Conservation (phyloP, 192 early-diverging fungal genomes). For the Dissophora globulifera region DNA sequence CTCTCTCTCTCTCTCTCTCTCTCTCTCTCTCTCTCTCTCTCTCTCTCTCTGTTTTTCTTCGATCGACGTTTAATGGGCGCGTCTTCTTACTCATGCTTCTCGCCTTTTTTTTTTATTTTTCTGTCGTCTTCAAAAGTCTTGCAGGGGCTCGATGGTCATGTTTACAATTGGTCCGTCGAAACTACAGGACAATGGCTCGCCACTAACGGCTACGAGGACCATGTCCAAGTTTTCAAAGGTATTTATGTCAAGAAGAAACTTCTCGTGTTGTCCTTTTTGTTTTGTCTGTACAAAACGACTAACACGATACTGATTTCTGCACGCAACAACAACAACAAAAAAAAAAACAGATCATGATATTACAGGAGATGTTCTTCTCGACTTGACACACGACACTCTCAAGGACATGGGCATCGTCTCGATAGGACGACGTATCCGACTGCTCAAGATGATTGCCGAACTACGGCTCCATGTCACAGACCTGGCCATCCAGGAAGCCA, state of each 20-base stretch:
- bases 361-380: conserved; percentile 82
- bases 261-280: neutral
- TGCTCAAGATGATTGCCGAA: conserved; percentile 57
- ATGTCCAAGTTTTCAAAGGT: conserved; percentile 41
- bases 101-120: neutral
- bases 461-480: conserved; percentile 36
- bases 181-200: conserved; percentile 42
- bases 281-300: neutral
- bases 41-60: too few relatives aligned
- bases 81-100: too few relatives aligned
- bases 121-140: conserved; percentile 7
- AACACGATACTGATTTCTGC: too few relatives aligned
- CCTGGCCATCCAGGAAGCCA: conserved; percentile 36
- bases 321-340: too few relatives aligned
- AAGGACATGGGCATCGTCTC: conserved; percentile 83
- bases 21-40: too few relatives aligned
- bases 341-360: conserved; percentile 79
- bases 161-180: conserved; percentile 33
- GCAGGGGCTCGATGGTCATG: conserved; percentile 25
- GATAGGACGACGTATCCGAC: conserved; percentile 84
- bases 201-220: conserved; percentile 35
- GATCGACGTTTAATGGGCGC: too few relatives aligned
- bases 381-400: conserved; percentile 83
- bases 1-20: too few relatives aligned
- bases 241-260: neutral